Conservation (phyloP, 257 asterid genomes). For the Datura wrightii region DNA sequence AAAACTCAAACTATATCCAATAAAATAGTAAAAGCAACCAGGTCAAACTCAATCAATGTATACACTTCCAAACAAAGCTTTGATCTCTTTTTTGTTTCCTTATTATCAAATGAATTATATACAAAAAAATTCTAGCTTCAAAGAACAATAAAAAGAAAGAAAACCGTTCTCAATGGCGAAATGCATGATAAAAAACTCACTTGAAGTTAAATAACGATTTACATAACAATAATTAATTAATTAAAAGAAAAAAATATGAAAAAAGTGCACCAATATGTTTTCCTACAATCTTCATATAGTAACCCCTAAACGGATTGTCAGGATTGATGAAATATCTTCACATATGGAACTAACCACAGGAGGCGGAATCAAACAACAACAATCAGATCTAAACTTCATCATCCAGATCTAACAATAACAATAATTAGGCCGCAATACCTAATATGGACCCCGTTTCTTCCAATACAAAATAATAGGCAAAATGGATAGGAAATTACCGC, state of each 20-base stretch:
- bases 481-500: conserved; percentile 52
- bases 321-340: not conserved
- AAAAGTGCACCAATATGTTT: not conserved
- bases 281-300: not conserved
- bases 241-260: not conserved
- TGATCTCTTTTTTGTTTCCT: not conserved
- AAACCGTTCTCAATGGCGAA: not conserved
- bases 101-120: not conserved
- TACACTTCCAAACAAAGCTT: not conserved
- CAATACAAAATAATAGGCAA: not conserved
- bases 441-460: not conserved
- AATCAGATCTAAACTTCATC: conserved; percentile 22
- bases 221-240: not conserved
- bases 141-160: not conserved
- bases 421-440: not conserved
- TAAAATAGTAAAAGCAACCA: not conserved
- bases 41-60: not conserved
- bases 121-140: not conserved
- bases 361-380: not conserved
- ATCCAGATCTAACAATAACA: conserved; percentile 17
- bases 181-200: conserved; percentile 18
- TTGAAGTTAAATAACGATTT: not conserved
- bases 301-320: too few relatives aligned
- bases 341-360: not conserved
- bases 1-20: conserved; percentile 8